Percentiles rank a stretch among this genome's conserved stretches.
Conservation (phyloP, 2,329 filamentous ascomycete genomes). For the Trichophyton simii region DNA sequence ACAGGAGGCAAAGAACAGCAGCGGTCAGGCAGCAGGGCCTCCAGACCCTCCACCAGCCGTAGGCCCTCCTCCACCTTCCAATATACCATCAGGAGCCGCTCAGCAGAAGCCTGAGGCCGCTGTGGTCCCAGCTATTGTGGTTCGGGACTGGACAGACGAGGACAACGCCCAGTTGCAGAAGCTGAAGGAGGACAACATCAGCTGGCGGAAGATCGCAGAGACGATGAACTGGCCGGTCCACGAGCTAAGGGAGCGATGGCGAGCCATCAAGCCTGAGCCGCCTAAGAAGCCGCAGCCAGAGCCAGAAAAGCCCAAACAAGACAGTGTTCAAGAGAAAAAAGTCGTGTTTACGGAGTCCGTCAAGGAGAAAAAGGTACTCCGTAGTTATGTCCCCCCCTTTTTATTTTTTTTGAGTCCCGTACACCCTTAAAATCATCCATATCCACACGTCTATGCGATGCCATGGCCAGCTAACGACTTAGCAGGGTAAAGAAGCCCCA, state of each 20-base stretch:
- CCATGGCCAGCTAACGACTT: not conserved
- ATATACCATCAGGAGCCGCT: not conserved
- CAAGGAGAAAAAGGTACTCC: not conserved
- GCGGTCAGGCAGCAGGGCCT: not conserved
- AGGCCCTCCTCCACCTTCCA: not conserved
- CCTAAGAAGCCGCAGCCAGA: slow-evolving; percentile 1
- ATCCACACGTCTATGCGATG: too few relatives aligned
- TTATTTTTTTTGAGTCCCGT: not conserved
- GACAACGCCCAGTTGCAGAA: slow-evolving; percentile 15
- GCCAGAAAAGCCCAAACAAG: slow-evolving; percentile 4
- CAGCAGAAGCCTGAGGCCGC: not conserved
- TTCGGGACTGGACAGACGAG: slow-evolving; percentile 14
- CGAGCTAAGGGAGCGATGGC: slow-evolving; percentile 19
- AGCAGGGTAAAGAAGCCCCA: not conserved
- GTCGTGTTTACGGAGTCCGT: slow-evolving; percentile 11
- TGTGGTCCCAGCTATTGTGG: not conserved
- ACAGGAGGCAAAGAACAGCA: not conserved
- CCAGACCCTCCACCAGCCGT: not conserved
- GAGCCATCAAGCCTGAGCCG: slow-evolving; percentile 8
- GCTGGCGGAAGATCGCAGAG: slow-evolving; percentile 18
- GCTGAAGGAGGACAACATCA: slow-evolving; percentile 14
- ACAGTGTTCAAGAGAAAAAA: not conserved
- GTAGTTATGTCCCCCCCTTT: not conserved
- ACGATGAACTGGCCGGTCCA: slow-evolving; percentile 17
- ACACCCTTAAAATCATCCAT: too few relatives aligned